A percentile compares a stretch with the other conserved stretches of the same genome.
Conservation (phyloP, 108 stramenopile species). For the Pseudonitzschia multiseries region DNA sequence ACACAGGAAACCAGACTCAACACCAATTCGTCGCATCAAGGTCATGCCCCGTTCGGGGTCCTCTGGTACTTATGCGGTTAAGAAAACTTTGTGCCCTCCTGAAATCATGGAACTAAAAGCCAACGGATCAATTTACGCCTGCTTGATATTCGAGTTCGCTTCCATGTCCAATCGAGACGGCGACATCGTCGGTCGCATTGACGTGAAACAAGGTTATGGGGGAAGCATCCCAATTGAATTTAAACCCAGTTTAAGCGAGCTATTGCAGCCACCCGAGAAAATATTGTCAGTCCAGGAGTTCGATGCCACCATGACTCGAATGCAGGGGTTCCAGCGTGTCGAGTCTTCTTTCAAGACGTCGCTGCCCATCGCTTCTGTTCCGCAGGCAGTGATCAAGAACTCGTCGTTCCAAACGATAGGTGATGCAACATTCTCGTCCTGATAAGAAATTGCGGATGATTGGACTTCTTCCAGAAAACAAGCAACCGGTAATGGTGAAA, state of each 20-base stretch:
- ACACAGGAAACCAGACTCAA: constrained; percentile 48
- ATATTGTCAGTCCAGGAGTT: constrained; percentile 42
- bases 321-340: constrained; percentile 76
- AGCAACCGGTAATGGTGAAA: constrained; percentile 51
- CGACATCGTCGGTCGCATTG: constrained; percentile 59
- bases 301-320: constrained; percentile 42
- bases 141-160: constrained; percentile 64
- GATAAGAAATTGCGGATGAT: constrained; percentile 52
- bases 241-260: constrained; percentile 71
- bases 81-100: constrained; percentile 53
- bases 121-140: constrained; percentile 40
- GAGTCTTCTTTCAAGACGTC: constrained; percentile 28
- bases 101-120: constrained; percentile 67
- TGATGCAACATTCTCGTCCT: constrained; percentile 19
- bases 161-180: constrained; percentile 73
- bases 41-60: constrained; percentile 53
- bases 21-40: constrained; percentile 61
- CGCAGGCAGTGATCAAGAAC: constrained; percentile 13
- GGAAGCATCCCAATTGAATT: constrained; percentile 64
- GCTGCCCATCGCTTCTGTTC: constrained; percentile 25
- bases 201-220: constrained; percentile 60
- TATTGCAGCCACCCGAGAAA: constrained; percentile 34
- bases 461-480: constrained; percentile 63
- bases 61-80: constrained; percentile 31
- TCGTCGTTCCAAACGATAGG: constrained; percentile 24